phyloP scores from a whole-genome alignment of 208 protist species.

The Leishmania arabica region DNA sequence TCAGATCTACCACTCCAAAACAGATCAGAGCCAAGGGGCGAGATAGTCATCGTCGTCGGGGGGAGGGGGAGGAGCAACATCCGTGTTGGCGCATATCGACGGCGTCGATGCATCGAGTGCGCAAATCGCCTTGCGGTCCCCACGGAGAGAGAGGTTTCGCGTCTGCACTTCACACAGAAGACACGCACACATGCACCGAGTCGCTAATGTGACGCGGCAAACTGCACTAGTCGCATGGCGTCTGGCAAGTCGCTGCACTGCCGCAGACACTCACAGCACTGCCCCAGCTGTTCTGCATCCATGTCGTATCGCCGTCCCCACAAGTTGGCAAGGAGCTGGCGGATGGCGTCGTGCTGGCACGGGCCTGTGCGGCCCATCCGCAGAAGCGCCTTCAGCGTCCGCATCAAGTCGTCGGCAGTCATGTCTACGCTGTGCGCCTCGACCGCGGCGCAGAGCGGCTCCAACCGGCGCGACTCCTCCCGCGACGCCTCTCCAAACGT shows the following conservation, averaged over 20 bases:
- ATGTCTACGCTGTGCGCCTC: conserved; percentile 58
- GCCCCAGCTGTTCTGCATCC: conserved; percentile 46
- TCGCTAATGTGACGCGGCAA: conserved; percentile 25
- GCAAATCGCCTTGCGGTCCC: neutral
- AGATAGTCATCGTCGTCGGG: neutral
- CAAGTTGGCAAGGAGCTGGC: conserved; percentile 63
- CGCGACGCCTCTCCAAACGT: conserved; percentile 29
- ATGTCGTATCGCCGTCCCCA: conserved; percentile 54
- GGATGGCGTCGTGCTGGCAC: conserved; percentile 35
- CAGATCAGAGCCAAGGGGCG: neutral
- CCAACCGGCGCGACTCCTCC: conserved; percentile 61
- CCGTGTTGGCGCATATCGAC: neutral
- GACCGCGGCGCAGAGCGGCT: conserved; percentile 69
- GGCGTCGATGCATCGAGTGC: neutral
- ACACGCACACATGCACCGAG: neutral
- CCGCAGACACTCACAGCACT: conserved; percentile 32
- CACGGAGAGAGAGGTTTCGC: neutral
- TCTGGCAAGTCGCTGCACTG: conserved; percentile 17
- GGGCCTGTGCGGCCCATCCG: conserved; percentile 47
- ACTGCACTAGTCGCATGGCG: conserved; percentile 28
- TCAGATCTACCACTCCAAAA: neutral
- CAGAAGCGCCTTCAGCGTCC: conserved; percentile 60
- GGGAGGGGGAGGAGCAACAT: neutral
- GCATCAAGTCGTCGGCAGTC: conserved; percentile 57
- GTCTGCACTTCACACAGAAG: neutral